Base-by-base conservation (phyloP, 2,329 filamentous ascomycete species). In the Exophiala aquamarina region DNA sequence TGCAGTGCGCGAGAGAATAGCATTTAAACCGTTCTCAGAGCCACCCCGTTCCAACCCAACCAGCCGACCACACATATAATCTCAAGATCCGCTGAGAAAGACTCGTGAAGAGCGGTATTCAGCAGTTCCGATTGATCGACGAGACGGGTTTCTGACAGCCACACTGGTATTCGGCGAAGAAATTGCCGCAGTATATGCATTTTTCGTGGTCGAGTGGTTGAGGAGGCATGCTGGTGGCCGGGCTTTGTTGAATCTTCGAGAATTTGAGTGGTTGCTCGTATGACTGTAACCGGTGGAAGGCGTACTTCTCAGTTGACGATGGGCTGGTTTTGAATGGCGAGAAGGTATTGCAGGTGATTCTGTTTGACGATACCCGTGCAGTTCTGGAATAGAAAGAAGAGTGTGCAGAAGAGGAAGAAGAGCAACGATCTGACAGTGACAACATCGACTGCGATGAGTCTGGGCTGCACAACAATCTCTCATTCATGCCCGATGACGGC, bases 181-280 rank as follows among this genome's bases (percentile, higher is more conserved):
- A 38, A 23, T 45, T 45, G 13, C 42, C 42, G 33, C 42, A 45
- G 21, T 45, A 45, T 19, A 45, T 45, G 14, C 42, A 45, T 37
- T 37, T 37, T n/a, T 34, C 32, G 6, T 34, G 32, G 32, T 14
- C 32, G 32, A 34, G 5, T 18, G 32, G 17, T n/a, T 34, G 32
- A 5, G 32, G 14, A 18, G 13, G 17, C 13, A 34, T 18, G 32
- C 6, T 26, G 23, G 23, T 11, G 13, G 32, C 13, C 14, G 5
- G 17, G 6, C 6, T n/a, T 6, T 34, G 6, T 34, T 34, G 13
- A 14, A 6, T 34, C 6, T 14, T 18, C 17, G 13, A n/a, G 32
- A 14, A 14, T 34, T 6, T 34, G 32, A 34, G 32, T 26, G n/a
- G n/a, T n/a, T n/a, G n/a, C n/a, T n/a, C n/a, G 28, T 31, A n/a